Evolutionary conservation across 2,329 filamentous ascomycete species (phyloP).

Genomic region (Colletotrichum phormii): DNA sequence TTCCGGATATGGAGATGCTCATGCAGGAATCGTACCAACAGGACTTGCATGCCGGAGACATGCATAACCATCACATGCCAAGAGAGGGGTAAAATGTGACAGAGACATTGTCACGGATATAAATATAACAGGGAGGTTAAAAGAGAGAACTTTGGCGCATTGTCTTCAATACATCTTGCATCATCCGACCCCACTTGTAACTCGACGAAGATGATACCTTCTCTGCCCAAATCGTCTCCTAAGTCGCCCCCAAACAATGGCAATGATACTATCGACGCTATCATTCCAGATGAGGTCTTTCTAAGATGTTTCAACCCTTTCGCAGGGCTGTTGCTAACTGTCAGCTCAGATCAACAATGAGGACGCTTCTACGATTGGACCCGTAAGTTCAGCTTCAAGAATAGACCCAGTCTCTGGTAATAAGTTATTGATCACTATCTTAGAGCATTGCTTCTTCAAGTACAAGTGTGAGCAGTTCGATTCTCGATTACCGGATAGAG

Average conservation of each 20-base stretch:
- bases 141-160: neutral
- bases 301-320: neutral
- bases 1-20: neutral
- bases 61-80: neutral
- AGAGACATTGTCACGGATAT: neutral
- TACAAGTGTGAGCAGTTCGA: conserved; percentile 39
- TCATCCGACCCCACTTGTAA: too few relatives aligned
- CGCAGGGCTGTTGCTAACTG: too few relatives aligned
- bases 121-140: neutral
- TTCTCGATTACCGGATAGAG: conserved; percentile 41
- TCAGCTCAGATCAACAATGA: neutral
- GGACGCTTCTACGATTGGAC: neutral
- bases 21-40: neutral
- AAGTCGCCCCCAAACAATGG: neutral
- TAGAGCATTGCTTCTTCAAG: conserved; percentile 33
- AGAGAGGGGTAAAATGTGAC: neutral
- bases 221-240: too few relatives aligned
- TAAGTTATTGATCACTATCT: too few relatives aligned
- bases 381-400: neutral
- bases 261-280: neutral
- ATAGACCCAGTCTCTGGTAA: too few relatives aligned
- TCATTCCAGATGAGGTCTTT: neutral
- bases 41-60: neutral
- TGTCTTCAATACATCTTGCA: too few relatives aligned
- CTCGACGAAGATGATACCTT: too few relatives aligned